Percentiles rank a stretch among this genome's conserved stretches.
Evolutionary conservation across 306 rosid species (phyloP).

Genomic region (Cucurbita ficifolia): DNA sequence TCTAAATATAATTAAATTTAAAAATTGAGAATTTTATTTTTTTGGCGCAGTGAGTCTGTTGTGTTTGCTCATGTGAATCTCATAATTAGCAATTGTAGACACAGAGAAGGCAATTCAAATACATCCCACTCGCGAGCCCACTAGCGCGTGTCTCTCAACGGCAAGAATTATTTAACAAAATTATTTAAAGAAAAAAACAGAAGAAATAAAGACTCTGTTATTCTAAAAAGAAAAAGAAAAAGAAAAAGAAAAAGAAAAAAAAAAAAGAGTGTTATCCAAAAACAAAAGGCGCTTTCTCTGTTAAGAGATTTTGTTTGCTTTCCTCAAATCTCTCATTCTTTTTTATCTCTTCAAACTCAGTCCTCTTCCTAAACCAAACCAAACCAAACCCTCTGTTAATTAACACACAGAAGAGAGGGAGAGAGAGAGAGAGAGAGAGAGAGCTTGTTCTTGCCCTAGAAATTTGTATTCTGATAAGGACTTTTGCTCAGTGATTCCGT

Average conservation of each 20-base stretch:
- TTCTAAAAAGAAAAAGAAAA: background rate
- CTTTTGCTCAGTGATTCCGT: slow-evolving; percentile 4
- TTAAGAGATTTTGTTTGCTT: background rate
- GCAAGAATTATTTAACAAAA: background rate
- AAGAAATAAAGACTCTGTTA: background rate
- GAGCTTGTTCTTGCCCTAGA: background rate
- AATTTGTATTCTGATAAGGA: slow-evolving; percentile 6
- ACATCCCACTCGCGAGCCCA: background rate
- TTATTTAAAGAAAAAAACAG: too few relatives aligned
- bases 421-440: background rate
- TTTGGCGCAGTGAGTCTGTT: background rate
- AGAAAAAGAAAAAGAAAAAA: background rate
- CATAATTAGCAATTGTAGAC: background rate
- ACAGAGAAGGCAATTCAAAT: background rate
- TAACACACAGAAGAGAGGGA: background rate
- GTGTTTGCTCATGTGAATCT: background rate
- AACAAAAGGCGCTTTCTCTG: background rate
- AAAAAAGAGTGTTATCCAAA: background rate
- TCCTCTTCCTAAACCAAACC: background rate
- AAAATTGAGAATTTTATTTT: background rate
- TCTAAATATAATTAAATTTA: background rate
- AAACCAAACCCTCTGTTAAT: background rate
- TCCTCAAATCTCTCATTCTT: background rate
- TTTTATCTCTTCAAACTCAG: background rate
- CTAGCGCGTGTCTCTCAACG: background rate